Base-by-base conservation (phyloP, 768 basidiomycete species). In the Trametes sanguinea region DNA sequence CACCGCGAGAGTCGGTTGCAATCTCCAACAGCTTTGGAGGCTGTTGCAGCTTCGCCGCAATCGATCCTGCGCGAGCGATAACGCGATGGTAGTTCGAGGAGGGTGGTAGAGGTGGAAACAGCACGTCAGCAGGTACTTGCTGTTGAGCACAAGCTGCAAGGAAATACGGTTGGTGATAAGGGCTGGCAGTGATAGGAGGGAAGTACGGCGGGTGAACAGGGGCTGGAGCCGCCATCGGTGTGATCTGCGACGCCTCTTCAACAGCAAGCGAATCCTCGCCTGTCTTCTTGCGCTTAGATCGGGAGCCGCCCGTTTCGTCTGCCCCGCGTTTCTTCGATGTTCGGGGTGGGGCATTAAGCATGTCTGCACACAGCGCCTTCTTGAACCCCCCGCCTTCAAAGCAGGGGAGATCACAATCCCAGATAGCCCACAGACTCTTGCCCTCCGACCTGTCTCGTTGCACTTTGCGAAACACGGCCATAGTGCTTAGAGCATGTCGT, bases 401-500 rank as follows among this genome's bases (percentile, higher is more conserved):
- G 67, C 94, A 94, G 27, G 86, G 84, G 48, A 94, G 72, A 69
- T 92, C 91, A 56, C 89, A 86, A 60, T 92, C 87, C 73, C 84
- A 89, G 64, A 95, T 91, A 2, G 90, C 90, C 94, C 94, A 95
- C 37, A 89, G 83, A 27, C 91, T 92, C 51, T 93, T 85, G 37
- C 94, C 92, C 37, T 90, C 83, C 29, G 85, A 81, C 11, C 89
- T 84, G 61, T 92, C 88, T 22, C 94, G 80, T 2, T 86, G 84
- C 0, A 89, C 85, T 68, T 96, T 97, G 64, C 93, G 85, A 74
- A 97, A 98, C 68, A 89, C 90, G 40, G 89, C 85, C 46, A 95
- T 96, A 3, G 95, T 93, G 65, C 92, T 94, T 29, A 98, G 82
- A 51, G 95, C 95, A 75, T 98, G 95, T n/a, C 96, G 85, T 62